A percentile compares a stretch with the other conserved stretches of the same genome.
phyloP scores from a whole-genome alignment of 2,329 filamentous ascomycete genomes.

The Amauroascus verrucosus region DNA sequence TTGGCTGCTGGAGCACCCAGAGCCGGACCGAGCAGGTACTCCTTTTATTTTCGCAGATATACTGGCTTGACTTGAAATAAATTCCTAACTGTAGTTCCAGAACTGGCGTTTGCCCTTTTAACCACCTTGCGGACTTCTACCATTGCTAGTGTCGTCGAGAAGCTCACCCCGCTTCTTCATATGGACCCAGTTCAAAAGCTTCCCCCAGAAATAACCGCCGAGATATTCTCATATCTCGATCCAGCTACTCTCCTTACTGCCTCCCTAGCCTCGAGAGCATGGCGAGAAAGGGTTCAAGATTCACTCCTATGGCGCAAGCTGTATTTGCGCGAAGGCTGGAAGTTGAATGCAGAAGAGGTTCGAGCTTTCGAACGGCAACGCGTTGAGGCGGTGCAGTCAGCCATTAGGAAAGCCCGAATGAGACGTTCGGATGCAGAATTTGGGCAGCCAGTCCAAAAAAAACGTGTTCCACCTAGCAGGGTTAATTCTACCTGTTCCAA shows the following conservation, averaged over 20 bases:
- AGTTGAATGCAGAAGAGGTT: constrained; percentile 57
- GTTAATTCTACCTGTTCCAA: constrained; percentile 30
- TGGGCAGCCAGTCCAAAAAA: constrained; percentile 44
- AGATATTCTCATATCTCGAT: constrained; percentile 78
- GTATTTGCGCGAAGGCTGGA: constrained; percentile 81
- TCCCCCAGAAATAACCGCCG: constrained; percentile 80
- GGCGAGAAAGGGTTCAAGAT: constrained; percentile 73
- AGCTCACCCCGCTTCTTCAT: constrained; percentile 72
- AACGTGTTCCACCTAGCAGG: constrained; percentile 38
- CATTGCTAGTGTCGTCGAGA: constrained; percentile 69
- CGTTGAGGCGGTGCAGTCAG: constrained; percentile 24
- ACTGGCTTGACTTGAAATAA: not conserved
- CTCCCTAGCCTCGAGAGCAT: constrained; percentile 66
- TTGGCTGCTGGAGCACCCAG: constrained; percentile 46
- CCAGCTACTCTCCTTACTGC: constrained; percentile 69
- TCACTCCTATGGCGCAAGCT: constrained; percentile 75
- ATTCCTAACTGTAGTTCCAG: constrained; percentile 38
- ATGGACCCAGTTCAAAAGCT: constrained; percentile 83
- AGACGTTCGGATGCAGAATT: constrained; percentile 39
- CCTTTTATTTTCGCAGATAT: not conserved
- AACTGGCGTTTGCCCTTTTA: constrained; percentile 69
- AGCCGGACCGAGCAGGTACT: constrained; percentile 47
- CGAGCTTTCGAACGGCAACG: constrained; percentile 52
- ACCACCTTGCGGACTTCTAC: constrained; percentile 68
- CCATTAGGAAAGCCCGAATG: constrained; percentile 39